Conservation (phyloP, 768 basidiomycete genomes). For the Collybia nuda region DNA sequence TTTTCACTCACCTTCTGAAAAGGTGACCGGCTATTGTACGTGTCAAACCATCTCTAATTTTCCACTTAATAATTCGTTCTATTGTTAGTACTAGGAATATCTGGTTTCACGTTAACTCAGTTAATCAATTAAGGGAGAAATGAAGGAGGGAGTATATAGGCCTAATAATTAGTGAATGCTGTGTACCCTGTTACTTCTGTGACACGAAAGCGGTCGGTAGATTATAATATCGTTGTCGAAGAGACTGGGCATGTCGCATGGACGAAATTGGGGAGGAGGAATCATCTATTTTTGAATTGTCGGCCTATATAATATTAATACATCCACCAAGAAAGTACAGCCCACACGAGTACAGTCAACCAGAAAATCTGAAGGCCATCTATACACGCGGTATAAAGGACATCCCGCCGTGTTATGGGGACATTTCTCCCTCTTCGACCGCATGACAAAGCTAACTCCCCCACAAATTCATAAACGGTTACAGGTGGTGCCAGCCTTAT, state of each 20-base stretch:
- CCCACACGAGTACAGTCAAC: slow-evolving; percentile 34
- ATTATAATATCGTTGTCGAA: too few relatives aligned
- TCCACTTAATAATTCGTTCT: not conserved
- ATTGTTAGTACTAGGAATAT: slow-evolving; percentile 16
- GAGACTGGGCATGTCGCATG: too few relatives aligned
- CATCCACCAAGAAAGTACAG: slow-evolving; percentile 37
- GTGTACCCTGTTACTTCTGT: too few relatives aligned
- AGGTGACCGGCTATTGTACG: slow-evolving; percentile 82
- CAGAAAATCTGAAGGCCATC: slow-evolving; percentile 41
- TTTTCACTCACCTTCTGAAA: slow-evolving; percentile 89
- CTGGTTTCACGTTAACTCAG: slow-evolving; percentile 16
- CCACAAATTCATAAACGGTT: not conserved
- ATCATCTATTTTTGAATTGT: not conserved
- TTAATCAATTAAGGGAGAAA: not conserved
- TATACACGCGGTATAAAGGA: slow-evolving; percentile 31
- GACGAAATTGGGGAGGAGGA: not conserved
- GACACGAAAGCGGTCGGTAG: too few relatives aligned
- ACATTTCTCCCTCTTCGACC: slow-evolving; percentile 8
- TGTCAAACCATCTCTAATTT: slow-evolving; percentile 20
- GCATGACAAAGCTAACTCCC: slow-evolving; percentile 7
- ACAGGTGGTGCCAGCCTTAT: slow-evolving; percentile 32
- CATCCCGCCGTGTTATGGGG: slow-evolving; percentile 22
- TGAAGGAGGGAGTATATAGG: too few relatives aligned
- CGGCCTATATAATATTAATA: slow-evolving; percentile 13
- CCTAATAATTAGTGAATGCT: too few relatives aligned